phyloP scores from a whole-genome alignment of 495 filamentous ascomycete genomes.

The Hamigera avellanea region DNA sequence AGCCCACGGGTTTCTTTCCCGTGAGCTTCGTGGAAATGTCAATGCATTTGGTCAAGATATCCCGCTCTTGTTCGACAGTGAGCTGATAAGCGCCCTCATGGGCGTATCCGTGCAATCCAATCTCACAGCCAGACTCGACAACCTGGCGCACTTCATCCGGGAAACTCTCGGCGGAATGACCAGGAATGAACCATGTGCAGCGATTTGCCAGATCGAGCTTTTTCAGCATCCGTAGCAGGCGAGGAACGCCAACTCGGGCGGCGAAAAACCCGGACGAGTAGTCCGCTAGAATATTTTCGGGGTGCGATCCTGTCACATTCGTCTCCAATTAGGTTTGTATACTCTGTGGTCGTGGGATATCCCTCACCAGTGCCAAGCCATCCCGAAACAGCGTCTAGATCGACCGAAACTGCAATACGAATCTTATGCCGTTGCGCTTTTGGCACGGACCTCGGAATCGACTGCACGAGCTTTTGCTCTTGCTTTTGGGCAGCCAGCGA shows the following conservation, averaged over 20 bases:
- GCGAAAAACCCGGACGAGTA: conserved; percentile 49
- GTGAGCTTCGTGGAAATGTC: conserved; percentile 34
- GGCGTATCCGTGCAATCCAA: conserved; percentile 50
- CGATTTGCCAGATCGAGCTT: conserved; percentile 39
- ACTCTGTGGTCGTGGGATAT: neutral
- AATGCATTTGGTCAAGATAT: conserved; percentile 44
- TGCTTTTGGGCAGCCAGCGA: too few species aligned
- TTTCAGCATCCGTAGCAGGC: conserved; percentile 45
- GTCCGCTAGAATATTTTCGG: conserved; percentile 43
- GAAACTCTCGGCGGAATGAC: conserved; percentile 52
- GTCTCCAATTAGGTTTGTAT: too few species aligned
- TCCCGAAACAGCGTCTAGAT: conserved; percentile 50
- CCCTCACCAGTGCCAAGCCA: conserved; percentile 43
- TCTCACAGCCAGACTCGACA: conserved; percentile 44
- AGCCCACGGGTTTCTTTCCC: conserved; percentile 43
- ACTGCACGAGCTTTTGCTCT: conserved; percentile 1
- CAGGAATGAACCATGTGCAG: conserved; percentile 54
- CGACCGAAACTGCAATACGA: conserved; percentile 42
- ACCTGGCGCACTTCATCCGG: conserved; percentile 40
- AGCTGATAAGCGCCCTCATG: conserved; percentile 47
- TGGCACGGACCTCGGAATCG: conserved; percentile 15
- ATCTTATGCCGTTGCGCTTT: conserved; percentile 26
- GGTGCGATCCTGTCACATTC: conserved; percentile 9
- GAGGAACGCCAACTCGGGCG: conserved; percentile 46
- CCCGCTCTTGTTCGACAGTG: conserved; percentile 44